phyloP scores from a whole-genome alignment of 2,329 filamentous ascomycete species.

The Phaeomoniella chlamydospora region DNA sequence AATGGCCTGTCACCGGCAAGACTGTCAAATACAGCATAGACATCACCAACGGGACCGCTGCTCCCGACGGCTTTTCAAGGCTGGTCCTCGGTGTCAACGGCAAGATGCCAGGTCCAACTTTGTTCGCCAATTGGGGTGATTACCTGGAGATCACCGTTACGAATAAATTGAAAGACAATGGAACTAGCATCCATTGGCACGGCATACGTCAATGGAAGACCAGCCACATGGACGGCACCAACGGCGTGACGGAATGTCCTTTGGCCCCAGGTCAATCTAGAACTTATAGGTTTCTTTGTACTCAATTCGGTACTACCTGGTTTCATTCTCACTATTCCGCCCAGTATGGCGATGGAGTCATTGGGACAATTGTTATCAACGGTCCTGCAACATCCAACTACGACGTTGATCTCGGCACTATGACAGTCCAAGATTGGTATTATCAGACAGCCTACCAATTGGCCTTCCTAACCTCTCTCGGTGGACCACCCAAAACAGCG shows the following conservation, averaged over 20 bases:
- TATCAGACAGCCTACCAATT: conserved; percentile 17
- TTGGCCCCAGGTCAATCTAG: conserved; percentile 34
- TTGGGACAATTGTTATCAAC: conserved; percentile 47
- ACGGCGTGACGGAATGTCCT: conserved; percentile 36
- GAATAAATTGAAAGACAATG: conserved; percentile 39
- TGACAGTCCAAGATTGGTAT: conserved; percentile 52
- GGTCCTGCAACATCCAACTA: conserved; percentile 45
- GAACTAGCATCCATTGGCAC: conserved; percentile 50
- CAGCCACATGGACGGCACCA: conserved; percentile 43
- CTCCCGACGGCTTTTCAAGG: conserved; percentile 15
- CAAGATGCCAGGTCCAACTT: conserved; percentile 12
- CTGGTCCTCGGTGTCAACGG: conserved; percentile 17
- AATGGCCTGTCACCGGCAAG: conserved; percentile 12
- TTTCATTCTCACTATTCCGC: conserved; percentile 46
- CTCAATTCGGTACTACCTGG: conserved; percentile 41
- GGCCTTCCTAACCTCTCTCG: not conserved
- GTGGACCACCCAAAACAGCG: not conserved
- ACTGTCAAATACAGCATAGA: conserved; percentile 4
- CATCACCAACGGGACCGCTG: conserved; percentile 2
- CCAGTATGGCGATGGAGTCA: conserved; percentile 36
- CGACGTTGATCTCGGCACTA: conserved; percentile 46
- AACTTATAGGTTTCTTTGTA: conserved; percentile 44
- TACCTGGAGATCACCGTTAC: conserved; percentile 35
- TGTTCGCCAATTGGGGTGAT: conserved; percentile 11
- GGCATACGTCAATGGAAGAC: conserved; percentile 43